These are phyloP conservation scores for Solanum habrochaites DNA, from an alignment of 257 asterid genomes.

Conservation along the genomic window DNA sequence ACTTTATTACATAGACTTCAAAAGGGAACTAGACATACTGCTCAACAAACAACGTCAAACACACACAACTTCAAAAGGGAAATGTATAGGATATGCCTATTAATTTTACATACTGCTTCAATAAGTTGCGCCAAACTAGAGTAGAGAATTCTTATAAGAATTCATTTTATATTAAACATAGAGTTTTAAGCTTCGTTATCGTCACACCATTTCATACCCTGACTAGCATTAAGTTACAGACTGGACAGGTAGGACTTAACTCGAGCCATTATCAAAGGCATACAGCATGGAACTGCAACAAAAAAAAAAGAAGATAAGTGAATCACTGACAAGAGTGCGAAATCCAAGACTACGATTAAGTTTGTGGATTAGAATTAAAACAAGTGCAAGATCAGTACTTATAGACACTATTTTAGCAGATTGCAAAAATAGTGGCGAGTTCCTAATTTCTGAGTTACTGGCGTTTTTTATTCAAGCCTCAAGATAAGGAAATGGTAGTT, in stretches of 20 bases:
- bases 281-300: background rate
- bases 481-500: background rate
- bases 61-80: background rate
- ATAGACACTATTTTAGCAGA: no score
- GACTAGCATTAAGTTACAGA: background rate
- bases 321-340: background rate
- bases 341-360: background rate
- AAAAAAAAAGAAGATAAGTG: background rate
- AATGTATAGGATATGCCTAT: background rate
- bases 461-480: background rate
- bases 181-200: background rate
- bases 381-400: background rate
- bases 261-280: background rate
- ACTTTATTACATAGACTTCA: background rate
- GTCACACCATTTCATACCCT: background rate
- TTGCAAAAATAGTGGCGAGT: no score
- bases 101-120: background rate
- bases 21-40: background rate
- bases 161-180: background rate
- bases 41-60: background rate
- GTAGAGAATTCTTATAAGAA: background rate
- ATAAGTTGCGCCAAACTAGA: background rate
- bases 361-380: background rate
- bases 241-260: background rate
- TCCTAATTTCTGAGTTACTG: background rate